Conservation (phyloP, 208 protist species). For the Trypanosoma grayi region DNA sequence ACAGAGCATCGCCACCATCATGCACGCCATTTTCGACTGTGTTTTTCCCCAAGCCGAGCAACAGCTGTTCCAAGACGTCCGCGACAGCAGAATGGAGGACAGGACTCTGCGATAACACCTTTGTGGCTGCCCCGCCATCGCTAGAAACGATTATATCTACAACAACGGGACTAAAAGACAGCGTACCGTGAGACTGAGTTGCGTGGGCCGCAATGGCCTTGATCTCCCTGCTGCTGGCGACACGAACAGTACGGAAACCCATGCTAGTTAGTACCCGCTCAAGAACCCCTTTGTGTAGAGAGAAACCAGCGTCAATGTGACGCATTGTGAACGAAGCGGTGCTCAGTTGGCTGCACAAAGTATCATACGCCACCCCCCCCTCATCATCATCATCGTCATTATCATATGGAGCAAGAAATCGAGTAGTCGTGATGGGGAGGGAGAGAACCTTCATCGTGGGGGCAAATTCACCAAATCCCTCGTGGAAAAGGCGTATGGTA, state of each 20-base stretch:
- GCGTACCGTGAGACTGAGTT: slow-evolving; percentile 50
- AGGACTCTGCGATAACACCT: slow-evolving; percentile 6
- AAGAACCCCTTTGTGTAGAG: slow-evolving; percentile 1
- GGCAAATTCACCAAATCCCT: background rate
- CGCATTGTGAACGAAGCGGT: slow-evolving; percentile 24
- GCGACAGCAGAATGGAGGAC: slow-evolving; percentile 33
- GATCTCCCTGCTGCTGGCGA: slow-evolving; percentile 17
- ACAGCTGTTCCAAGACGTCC: slow-evolving; percentile 21
- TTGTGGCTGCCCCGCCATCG: background rate
- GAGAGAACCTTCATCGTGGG: slow-evolving; percentile 44
- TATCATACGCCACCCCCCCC: slow-evolving; percentile 28
- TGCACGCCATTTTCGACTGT: background rate
- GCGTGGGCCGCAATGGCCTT: slow-evolving; percentile 66
- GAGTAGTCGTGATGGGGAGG: slow-evolving; percentile 55
- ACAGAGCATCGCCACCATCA: background rate
- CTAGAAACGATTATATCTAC: slow-evolving; percentile 37
- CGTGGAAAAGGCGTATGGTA: slow-evolving; percentile 61
- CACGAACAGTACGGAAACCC: slow-evolving; percentile 18
- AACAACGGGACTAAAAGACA: slow-evolving; percentile 53
- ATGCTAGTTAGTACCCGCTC: slow-evolving; percentile 7
- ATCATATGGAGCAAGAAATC: slow-evolving; percentile 69
- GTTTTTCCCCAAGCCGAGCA: background rate
- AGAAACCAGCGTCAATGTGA: slow-evolving; percentile 15
- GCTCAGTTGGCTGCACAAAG: slow-evolving; percentile 41
- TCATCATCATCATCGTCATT: slow-evolving; percentile 38